phyloP scores from a whole-genome alignment of 2,329 filamentous ascomycete species.

The Aspergillus ochraceus region DNA sequence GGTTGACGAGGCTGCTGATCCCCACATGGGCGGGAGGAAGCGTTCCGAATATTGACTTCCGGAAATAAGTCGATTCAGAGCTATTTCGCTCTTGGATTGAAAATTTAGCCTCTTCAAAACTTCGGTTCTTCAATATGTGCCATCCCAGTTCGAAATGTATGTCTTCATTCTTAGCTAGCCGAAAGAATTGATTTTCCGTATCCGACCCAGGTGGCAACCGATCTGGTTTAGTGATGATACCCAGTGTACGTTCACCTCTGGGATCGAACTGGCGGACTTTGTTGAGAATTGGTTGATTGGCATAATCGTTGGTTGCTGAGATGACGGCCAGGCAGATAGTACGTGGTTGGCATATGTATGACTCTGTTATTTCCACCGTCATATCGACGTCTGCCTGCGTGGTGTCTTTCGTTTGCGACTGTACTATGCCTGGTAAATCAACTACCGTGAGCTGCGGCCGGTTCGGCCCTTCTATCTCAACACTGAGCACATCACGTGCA shows the following conservation, averaged over 20 bases:
- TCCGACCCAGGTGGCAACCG: background rate
- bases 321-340: background rate
- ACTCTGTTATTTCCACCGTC: background rate
- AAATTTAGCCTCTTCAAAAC: background rate
- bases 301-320: conserved; percentile 1
- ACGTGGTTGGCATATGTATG: background rate
- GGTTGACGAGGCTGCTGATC: background rate
- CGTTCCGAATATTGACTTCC: background rate
- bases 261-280: background rate
- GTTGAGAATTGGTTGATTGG: conserved; percentile 1
- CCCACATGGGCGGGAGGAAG: background rate
- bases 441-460: background rate
- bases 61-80: background rate
- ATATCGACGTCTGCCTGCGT: background rate
- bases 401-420: background rate
- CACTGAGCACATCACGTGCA: background rate
- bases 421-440: background rate
- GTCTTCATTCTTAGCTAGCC: background rate
- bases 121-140: background rate
- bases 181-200: background rate
- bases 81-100: background rate
- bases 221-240: background rate
- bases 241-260: background rate
- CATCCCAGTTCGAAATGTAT: background rate
- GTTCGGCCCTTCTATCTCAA: background rate